Conservation (phyloP, 2,329 filamentous ascomycete species). For the Penicillium sp. region DNA sequence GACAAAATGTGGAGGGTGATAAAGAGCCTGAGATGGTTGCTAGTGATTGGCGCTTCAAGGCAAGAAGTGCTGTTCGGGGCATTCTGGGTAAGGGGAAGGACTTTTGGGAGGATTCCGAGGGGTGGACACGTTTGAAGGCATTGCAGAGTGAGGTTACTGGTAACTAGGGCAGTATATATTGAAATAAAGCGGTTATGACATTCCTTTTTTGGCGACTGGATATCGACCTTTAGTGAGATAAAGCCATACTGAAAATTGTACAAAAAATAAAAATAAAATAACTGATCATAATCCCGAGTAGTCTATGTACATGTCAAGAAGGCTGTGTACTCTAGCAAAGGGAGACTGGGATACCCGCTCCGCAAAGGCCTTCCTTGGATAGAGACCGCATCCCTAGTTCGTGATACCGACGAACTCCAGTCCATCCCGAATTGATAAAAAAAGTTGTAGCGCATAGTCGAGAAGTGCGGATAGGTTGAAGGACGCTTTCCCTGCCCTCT, state of each 20-base stretch:
- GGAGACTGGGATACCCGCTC: constrained; percentile 18
- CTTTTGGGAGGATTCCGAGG: constrained; percentile 67
- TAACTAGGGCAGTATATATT: constrained; percentile 16
- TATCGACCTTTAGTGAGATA: constrained; percentile 6
- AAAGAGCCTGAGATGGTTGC: constrained; percentile 59
- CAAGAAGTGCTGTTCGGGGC: constrained; percentile 73
- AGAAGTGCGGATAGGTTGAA: neutral
- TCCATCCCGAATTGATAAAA: neutral
- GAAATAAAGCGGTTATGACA: constrained; percentile 8
- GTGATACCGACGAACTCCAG: constrained; percentile 6
- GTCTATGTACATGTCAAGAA: constrained; percentile 23
- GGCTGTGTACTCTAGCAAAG: constrained; percentile 9
- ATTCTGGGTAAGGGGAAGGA: constrained; percentile 78
- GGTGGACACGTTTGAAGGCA: constrained; percentile 37
- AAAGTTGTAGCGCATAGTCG: neutral
- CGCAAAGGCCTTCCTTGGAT: constrained; percentile 7
- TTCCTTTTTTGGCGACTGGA: neutral
- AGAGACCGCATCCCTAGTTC: constrained; percentile 4
- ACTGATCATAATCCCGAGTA: constrained; percentile 12
- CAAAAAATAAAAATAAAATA: constrained; percentile 5
- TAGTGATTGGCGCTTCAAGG: constrained; percentile 81
- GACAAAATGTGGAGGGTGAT: constrained; percentile 45
- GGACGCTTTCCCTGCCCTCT: constrained; percentile 7
- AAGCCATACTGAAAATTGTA: constrained; percentile 2
- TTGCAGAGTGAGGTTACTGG: constrained; percentile 36